Evolutionary conservation across 2,329 filamentous ascomycete species (phyloP).

Genomic region (Myotisia sp.): DNA sequence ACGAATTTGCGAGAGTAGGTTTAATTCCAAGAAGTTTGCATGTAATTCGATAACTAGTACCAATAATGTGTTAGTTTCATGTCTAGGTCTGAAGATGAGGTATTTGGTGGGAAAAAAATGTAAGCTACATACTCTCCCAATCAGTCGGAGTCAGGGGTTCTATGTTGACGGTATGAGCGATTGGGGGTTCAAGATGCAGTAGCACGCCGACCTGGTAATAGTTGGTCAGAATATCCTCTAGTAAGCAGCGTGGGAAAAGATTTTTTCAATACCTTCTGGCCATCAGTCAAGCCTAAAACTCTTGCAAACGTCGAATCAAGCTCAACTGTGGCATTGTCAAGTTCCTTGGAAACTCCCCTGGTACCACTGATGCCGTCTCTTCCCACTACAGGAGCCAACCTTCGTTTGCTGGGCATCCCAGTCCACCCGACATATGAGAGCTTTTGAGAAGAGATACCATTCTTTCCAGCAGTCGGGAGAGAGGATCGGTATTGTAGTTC

Average conservation of each 20-base stretch:
- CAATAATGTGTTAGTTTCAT: slow-evolving; percentile 10
- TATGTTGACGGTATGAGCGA: slow-evolving; percentile 90
- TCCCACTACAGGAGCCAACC: slow-evolving; percentile 55
- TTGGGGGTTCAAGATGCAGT: slow-evolving; percentile 77
- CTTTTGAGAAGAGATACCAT: slow-evolving; percentile 40
- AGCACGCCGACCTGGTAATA: slow-evolving; percentile 39
- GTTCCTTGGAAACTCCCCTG: slow-evolving; percentile 50
- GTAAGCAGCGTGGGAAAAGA: background rate
- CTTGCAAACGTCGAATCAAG: slow-evolving; percentile 73
- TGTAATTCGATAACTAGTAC: slow-evolving; percentile 72
- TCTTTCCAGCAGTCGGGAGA: slow-evolving; percentile 34
- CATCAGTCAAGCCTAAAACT: slow-evolving; percentile 62
- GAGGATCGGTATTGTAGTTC: slow-evolving; percentile 66
- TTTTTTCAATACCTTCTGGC: slow-evolving; percentile 52
- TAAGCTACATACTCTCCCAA: slow-evolving; percentile 59
- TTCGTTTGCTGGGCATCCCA: slow-evolving; percentile 88
- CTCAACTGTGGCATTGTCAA: slow-evolving; percentile 66
- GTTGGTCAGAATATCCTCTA: slow-evolving; percentile 15
- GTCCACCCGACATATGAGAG: slow-evolving; percentile 92
- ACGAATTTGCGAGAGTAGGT: slow-evolving; percentile 82
- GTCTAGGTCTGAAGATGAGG: background rate
- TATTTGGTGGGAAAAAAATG: background rate
- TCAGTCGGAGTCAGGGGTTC: slow-evolving; percentile 90
- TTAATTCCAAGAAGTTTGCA: slow-evolving; percentile 86
- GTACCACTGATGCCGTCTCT: slow-evolving; percentile 55